Base-by-base conservation (phyloP, 2,329 filamentous ascomycete species). In the Aspergillus awamori region DNA sequence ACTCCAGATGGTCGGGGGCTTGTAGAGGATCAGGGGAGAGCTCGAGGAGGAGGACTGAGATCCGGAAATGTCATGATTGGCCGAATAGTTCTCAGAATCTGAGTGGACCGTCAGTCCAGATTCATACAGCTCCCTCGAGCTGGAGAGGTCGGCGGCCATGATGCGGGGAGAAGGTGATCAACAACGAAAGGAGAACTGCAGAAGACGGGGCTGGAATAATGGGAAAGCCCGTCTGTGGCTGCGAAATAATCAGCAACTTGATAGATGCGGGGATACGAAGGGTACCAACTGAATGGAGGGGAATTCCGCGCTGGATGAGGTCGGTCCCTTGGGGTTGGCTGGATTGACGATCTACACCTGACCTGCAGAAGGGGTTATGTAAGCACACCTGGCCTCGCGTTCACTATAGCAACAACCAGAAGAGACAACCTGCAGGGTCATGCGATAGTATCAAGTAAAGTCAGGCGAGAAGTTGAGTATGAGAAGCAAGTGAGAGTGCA, bases 1-100 rank as follows among this genome's bases (percentile, higher is more conserved):
- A 8, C 91, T 88, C 91, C 92, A 97, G 48, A 96, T 71, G 0
- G 93, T 96, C 2, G 95, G 93, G 3, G 93, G 92, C 66, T 88
- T 87, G 84, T 98, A 99, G 51, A 98, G 85, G 61, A 80, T 71
- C 65, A 80, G 60, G 28, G 77, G 72, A 47, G 79, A 74, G 68
- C 74, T 72, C 39, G 76, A 70, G 47, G 77, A 72, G 47, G 75
- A 67, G 39, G 74, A 43, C 17, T 60, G 64, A 59, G 72, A 73
- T n/a, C 47, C 47, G 17, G 72, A 70, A 8, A 73, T 68, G 49
- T 78, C 76, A 59, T 77, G 71, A 67, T 77, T 73, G 63, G 78
- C 66, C 5, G 79, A 80, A 66, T 81, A 81, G 66, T 77, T 78
- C 65, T 81, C 79, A 24, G 79, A 81, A 64, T 81, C 79, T n/a